Conservation (phyloP, 306 rosid genomes). For the Trifolium repens region DNA sequence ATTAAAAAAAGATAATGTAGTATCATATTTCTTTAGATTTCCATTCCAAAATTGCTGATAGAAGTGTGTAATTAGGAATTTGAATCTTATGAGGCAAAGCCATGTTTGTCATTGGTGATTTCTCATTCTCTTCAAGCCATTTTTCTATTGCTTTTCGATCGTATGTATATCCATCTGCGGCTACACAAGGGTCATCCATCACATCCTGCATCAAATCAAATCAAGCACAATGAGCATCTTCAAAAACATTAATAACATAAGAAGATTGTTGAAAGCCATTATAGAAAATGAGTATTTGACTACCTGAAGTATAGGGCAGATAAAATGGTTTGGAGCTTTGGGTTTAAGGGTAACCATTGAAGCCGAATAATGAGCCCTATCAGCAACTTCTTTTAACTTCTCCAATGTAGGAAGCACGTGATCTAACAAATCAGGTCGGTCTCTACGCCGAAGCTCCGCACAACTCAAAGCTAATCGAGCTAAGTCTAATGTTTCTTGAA, state of each 20-base stretch:
- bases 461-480: slow-evolving; percentile 82
- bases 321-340: slow-evolving; percentile 81
- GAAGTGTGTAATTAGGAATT: slow-evolving; percentile 78
- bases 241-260: slow-evolving; percentile 7
- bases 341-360: slow-evolving; percentile 45
- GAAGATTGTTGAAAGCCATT: slow-evolving; percentile 29
- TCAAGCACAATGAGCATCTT: slow-evolving; percentile 1
- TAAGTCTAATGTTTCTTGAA: slow-evolving; percentile 69
- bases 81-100: slow-evolving; percentile 66
- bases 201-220: slow-evolving; percentile 65
- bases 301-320: slow-evolving; percentile 95
- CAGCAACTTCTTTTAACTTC: slow-evolving; percentile 69
- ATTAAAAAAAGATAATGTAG: slow-evolving; percentile 12
- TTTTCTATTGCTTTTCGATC: slow-evolving; percentile 72
- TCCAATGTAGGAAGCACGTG: slow-evolving; percentile 74
- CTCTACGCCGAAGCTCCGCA: slow-evolving; percentile 83
- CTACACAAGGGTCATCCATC: slow-evolving; percentile 95
- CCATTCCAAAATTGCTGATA: slow-evolving; percentile 95
- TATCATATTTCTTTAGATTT: slow-evolving; percentile 53
- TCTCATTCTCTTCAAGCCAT: slow-evolving; percentile 71
- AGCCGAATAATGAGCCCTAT: slow-evolving; percentile 53
- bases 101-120: slow-evolving; percentile 85
- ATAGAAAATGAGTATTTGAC: slow-evolving; percentile 31
- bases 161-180: slow-evolving; percentile 93
- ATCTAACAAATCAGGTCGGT: slow-evolving; percentile 80